Evolutionary conservation across 331 rosid species (phyloP), one percentile per base, ranked within the genome.

Genomic region (Rosa hybrid): DNA sequence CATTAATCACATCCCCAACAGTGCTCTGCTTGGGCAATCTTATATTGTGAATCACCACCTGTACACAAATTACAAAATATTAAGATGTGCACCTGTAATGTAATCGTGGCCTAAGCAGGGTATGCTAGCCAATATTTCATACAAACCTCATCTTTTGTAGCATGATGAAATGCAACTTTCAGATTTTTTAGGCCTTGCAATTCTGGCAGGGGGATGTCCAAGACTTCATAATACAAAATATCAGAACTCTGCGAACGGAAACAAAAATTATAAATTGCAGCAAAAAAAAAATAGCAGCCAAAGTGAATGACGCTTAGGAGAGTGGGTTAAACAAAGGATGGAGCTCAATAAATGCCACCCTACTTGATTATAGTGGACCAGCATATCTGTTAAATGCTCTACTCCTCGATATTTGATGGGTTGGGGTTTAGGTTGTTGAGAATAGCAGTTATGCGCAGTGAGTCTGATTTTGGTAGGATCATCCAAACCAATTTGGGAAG

Each of bases 141-240:
- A 83, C 92, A 14, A 74, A 95, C 99, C 89, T 95, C 99, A 85
- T 93, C 97, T 83, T 92, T 95, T 49, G 91, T 84, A 50, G 94
- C 91, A 78, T 90, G 97, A 88, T 90, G 98, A 84, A 90, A 93
- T 80, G 99, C 94, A 87, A 95, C 92, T 82, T 90, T 95, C 54
- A 95, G 92, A 48, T 92, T 89, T 80, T 95, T 95, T 39, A 92
- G 84, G 79, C 93, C 86, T 82, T 95, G 96, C 77, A 95, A 83
- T 84, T 95, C 97, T 16, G 99, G 98, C 25, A 95, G 93, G 81
- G 99, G 98, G 56, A 95, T 93, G 82, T 95, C 99, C 91, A 95
- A 79, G 62, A 93, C 93, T 85, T 95, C 99, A 79, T 90, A 95
- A 83, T 95, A 95, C 71, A 95, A 78, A 78, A 95, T 89, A 87